Evolutionary conservation across 2,329 filamentous ascomycete species (phyloP), one percentile per base, ranked within the genome.

Genomic region (Talaromyces islandicus): DNA sequence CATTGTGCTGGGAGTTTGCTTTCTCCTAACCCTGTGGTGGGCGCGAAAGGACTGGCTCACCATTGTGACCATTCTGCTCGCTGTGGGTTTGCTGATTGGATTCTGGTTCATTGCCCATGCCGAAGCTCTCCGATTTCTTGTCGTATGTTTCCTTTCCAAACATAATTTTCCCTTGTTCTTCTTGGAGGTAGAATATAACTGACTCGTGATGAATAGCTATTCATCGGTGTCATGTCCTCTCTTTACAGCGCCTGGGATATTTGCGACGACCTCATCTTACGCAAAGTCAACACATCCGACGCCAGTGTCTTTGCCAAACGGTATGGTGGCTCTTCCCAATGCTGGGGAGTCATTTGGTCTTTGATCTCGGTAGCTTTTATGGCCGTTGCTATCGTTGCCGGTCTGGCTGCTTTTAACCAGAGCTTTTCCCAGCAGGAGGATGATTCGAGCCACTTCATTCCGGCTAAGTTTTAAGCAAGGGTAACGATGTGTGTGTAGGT

Each of bases 231-330:
- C 66, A 92, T 92, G 89, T 89, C 85, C 7, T 87, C 85, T 1
- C 81, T 92, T 1, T 92, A 92, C 73, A 90, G 87, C 64, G 88
- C 90, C 5, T 92, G 89, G 89, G 89, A 92, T 77, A 92, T 92
- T 66, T 92, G 88, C 73, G 89, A 93, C 69, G 89, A 93, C 66
- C 78, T 92, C 32, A 91, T 93, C 65, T 77, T 92, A 4, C 83
- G 89, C 61, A 92, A 92, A 75, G 88, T 92, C 56, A 92, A 92
- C 73, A 85, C 82, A 24, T 91, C 88, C 4, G 89, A 93, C 69
- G 89, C 89, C 6, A 90, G 87, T 65, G 88, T 91, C 30, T 92
- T 92, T 67, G 89, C 89, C 7, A 81, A 90, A 74, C 81, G 85
- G 24, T 92, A 92, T 66, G 89, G 89, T 11, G 89, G 89, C 38